Evolutionary conservation across 2,329 filamentous ascomycete species (phyloP).

Genomic region (Chaetomiaceae sp.): DNA sequence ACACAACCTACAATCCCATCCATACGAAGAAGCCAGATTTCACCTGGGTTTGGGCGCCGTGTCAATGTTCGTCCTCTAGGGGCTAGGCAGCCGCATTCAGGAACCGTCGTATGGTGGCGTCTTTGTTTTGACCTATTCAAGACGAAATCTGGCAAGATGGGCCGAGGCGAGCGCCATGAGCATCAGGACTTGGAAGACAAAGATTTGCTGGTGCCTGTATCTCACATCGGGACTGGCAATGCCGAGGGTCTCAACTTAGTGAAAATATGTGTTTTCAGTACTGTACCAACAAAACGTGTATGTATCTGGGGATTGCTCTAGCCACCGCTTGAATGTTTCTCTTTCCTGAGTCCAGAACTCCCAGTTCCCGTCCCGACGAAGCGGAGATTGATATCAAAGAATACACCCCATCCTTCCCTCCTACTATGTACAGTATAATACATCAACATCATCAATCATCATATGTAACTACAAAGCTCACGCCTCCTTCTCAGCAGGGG

Average conservation of each 20-base stretch:
- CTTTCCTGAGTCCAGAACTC: background rate
- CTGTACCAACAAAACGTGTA: too few relatives aligned
- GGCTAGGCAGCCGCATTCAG: background rate
- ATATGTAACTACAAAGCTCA: constrained; percentile 2
- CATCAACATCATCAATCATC: background rate
- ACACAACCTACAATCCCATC: too few relatives aligned
- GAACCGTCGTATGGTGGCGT: background rate
- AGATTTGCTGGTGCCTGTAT: background rate
- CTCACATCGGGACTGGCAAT: too few relatives aligned
- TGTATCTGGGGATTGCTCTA: too few relatives aligned
- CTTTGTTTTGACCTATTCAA: constrained; percentile 3
- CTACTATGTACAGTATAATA: background rate
- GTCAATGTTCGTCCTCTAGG: background rate
- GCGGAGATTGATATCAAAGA: background rate
- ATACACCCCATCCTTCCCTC: background rate
- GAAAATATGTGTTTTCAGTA: background rate
- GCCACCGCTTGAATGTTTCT: background rate
- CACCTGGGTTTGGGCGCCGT: too few relatives aligned
- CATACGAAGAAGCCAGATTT: too few relatives aligned
- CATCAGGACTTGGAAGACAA: too few relatives aligned
- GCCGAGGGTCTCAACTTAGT: too few relatives aligned
- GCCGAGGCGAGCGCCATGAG: too few relatives aligned
- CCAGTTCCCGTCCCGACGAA: background rate
- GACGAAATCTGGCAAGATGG: background rate
- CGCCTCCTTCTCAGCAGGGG: background rate